phyloP scores from a whole-genome alignment of 495 filamentous ascomycete genomes.

The Aspergillus biplanus region DNA sequence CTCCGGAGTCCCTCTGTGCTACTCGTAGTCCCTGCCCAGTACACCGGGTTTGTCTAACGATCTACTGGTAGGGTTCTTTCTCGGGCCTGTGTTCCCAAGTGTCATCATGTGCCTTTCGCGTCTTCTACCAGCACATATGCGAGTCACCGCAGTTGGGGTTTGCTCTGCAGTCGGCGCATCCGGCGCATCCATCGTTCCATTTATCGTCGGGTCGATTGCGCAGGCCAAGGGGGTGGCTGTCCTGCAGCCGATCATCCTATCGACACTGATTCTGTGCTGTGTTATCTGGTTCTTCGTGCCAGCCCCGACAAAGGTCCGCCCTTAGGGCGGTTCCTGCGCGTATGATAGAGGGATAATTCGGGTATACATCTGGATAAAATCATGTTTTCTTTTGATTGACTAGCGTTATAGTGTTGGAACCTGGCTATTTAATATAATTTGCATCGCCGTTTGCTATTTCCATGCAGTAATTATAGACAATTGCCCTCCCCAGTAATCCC shows the following conservation, averaged over 20 bases:
- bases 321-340: too few species aligned
- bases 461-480: too few species aligned
- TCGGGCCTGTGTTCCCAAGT: slow-evolving; percentile 66
- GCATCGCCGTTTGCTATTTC: too few species aligned
- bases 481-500: too few species aligned
- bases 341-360: too few species aligned
- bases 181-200: slow-evolving; percentile 73
- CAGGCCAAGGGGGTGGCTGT: slow-evolving; percentile 70
- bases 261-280: slow-evolving; percentile 29
- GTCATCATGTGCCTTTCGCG: slow-evolving; percentile 76
- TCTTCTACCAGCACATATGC: slow-evolving; percentile 70
- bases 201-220: slow-evolving; percentile 72
- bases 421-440: too few species aligned
- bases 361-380: too few species aligned
- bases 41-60: neutral
- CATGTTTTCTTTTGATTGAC: too few species aligned
- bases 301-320: neutral
- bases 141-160: slow-evolving; percentile 78
- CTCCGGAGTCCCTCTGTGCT: neutral
- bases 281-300: neutral
- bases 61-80: slow-evolving; percentile 65
- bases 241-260: slow-evolving; percentile 67
- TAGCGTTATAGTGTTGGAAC: too few species aligned
- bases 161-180: slow-evolving; percentile 74
- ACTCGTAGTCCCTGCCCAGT: neutral